Evolutionary conservation across 1,284 basidiomycete genomes (phyloP), one percentile per base, ranked within the genome.

Genomic region (Chondrostereum purpureum): DNA sequence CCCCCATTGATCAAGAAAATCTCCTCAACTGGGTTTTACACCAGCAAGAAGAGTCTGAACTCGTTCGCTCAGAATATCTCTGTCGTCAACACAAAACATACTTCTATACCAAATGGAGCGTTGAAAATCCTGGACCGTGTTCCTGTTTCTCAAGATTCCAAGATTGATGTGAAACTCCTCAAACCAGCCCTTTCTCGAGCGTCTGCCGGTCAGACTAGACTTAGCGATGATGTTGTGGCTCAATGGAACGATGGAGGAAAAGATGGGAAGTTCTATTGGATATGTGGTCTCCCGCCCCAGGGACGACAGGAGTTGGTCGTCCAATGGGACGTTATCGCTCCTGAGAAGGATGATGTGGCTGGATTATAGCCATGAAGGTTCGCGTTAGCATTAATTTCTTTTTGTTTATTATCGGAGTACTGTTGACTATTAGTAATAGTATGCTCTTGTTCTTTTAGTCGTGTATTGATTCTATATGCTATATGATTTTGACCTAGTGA

Each of bases 101-200:
- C 48, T 17, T 22, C 51, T 1, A 49, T 63, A 22, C 8, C 50
- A 58, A 3, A 48, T 52, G 6, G 21, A 8, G 13, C 3, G 27
- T 48, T 68, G 34, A 63, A 59, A 41, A 48, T 66, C 36, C 34
- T 59, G 21, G 67, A 69, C 39, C 59, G 61, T 35, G 54, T 66
- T 21, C 67, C 64, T 1, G 50, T 68, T 33, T 66, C 66, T 3
- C 50, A 64, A 20, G 61, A 65, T 40, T 51, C 58, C 0, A 50
- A 53, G n/a, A 60, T 64, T 34, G 39, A n/a, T 17, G 86, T 88
- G 89, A 92, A 41, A 79, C 77, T 65, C 82, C 86, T 87, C 88
- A 91, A 38, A 85, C 77, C 40, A 91, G 70, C 65, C 92, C 88
- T 65, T 92, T 92, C 46, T 88, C 11, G 13, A 41, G 21, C 22